Evolutionary conservation across 257 asterid genomes (phyloP).

Genomic region (Scutellaria minor): DNA sequence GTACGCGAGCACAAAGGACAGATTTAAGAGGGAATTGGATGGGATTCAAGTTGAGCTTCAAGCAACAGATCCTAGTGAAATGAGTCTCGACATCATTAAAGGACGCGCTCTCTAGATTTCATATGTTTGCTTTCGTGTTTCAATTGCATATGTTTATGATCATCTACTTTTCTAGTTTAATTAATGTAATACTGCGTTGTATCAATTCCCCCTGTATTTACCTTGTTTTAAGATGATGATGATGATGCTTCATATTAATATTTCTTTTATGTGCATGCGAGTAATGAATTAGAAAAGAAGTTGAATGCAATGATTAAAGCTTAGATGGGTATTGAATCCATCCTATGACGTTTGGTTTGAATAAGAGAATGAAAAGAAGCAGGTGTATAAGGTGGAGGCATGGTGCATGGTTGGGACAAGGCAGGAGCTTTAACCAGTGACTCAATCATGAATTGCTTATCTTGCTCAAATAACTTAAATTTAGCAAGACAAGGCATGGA

Average conservation of each 20-base stretch:
- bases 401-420: conserved; percentile 48
- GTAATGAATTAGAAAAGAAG: not conserved
- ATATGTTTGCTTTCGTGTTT: conserved; percentile 20
- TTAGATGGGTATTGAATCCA: no score
- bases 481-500: conserved; percentile 55
- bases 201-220: conserved; percentile 17
- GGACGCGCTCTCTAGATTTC: conserved; percentile 47
- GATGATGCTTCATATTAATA: not conserved
- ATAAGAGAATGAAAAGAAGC: conserved; percentile 50
- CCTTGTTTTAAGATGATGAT: conserved; percentile 5
- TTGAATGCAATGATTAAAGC: no score
- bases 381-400: conserved; percentile 71
- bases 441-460: conserved; percentile 61
- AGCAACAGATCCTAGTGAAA: conserved; percentile 89
- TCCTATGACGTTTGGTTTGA: conserved; percentile 34
- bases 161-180: not conserved
- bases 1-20: conserved; percentile 86
- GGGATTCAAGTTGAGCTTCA: conserved; percentile 86
- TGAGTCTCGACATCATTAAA: conserved; percentile 83
- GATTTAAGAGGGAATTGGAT: conserved; percentile 85
- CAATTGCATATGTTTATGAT: not conserved
- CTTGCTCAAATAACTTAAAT: not conserved
- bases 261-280: not conserved
- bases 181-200: conserved; percentile 23
- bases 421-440: conserved; percentile 54